These are phyloP conservation scores for Alternaria sp. DNA, from an alignment of 2,329 filamentous ascomycete genomes.

Conservation along the genomic window DNA sequence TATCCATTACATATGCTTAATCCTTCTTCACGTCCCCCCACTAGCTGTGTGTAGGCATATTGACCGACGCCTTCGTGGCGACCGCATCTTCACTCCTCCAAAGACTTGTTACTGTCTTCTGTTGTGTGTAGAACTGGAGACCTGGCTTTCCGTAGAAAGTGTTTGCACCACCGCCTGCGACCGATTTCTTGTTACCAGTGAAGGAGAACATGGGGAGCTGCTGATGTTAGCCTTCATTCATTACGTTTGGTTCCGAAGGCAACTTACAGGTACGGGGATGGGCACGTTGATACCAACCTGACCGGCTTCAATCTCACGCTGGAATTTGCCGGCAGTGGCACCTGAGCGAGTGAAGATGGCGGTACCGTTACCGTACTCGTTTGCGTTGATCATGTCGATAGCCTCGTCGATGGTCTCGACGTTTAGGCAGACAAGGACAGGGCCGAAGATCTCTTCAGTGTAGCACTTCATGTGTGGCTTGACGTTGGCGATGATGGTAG, in stretches of 20 bases:
- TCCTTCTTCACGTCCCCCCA: not conserved
- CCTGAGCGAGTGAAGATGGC: constrained; percentile 85
- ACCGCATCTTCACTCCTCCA: constrained; percentile 89
- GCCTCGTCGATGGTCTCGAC: constrained; percentile 80
- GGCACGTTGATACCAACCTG: constrained; percentile 88
- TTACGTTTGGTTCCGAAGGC: not conserved
- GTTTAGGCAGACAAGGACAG: constrained; percentile 81
- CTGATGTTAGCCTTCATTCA: constrained; percentile 9
- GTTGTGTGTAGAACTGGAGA: constrained; percentile 93
- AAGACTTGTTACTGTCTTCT: constrained; percentile 94
- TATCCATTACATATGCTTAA: not conserved
- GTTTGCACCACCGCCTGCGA: constrained; percentile 89
- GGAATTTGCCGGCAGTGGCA: constrained; percentile 77
- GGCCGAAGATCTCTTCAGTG: constrained; percentile 84
- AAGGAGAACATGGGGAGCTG: constrained; percentile 67
- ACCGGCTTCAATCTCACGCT: constrained; percentile 80
- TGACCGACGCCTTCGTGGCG: constrained; percentile 80
- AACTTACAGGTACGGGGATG: constrained; percentile 65
- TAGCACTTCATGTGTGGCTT: constrained; percentile 84
- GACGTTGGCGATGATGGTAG: constrained; percentile 83
- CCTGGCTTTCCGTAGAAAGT: constrained; percentile 96
- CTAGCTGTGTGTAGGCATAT: constrained; percentile 76
- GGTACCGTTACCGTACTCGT: constrained; percentile 86
- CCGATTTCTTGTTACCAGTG: constrained; percentile 79
- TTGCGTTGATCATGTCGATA: constrained; percentile 80